A percentile compares a stretch with the other conserved stretches of the same genome.
phyloP scores from a whole-genome alignment of 805 yeast genomes.

The Lachancea nothofagi region DNA sequence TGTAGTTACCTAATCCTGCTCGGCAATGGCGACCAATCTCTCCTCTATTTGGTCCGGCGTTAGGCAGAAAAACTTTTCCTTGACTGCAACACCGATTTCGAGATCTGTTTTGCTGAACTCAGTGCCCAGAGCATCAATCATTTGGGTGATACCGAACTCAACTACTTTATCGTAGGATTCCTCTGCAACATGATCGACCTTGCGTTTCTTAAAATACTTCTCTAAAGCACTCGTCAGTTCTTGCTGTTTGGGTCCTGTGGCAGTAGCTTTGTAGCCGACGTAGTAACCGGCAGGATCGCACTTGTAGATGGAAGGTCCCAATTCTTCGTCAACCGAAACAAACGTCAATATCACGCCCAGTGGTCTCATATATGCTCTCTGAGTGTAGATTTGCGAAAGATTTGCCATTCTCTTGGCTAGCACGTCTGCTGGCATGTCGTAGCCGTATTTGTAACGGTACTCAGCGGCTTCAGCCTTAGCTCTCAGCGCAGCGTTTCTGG shows the following conservation, averaged over 20 bases:
- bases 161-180: conserved; percentile 89
- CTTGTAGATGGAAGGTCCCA: conserved; percentile 85
- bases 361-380: conserved; percentile 98
- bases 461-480: conserved; percentile 96
- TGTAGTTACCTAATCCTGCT: conserved; percentile 62
- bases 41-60: conserved; percentile 89
- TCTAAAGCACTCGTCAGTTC: conserved; percentile 88
- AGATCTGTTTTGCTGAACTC: conserved; percentile 92
- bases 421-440: conserved; percentile 93
- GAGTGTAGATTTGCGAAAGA: conserved; percentile 90
- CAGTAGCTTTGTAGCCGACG: conserved; percentile 83
- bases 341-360: conserved; percentile 90
- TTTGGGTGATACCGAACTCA: conserved; percentile 80
- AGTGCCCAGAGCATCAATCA: conserved; percentile 82
- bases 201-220: conserved; percentile 77
- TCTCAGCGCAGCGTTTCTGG: conserved; percentile 80
- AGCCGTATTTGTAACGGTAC: conserved; percentile 89
- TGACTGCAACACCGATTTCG: conserved; percentile 85
- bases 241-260: conserved; percentile 97
- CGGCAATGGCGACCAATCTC: conserved; percentile 89
- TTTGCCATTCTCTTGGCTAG: conserved; percentile 94
- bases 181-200: conserved; percentile 28
- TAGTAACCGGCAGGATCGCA: conserved; percentile 97
- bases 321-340: conserved; percentile 80
- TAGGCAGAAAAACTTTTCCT: conserved; percentile 64